A percentile compares a stretch with the other conserved stretches of the same genome.
These are phyloP conservation scores for Cyberlindnera xishuangbannaensis DNA, from an alignment of 805 yeast species.

Conservation along the genomic window DNA sequence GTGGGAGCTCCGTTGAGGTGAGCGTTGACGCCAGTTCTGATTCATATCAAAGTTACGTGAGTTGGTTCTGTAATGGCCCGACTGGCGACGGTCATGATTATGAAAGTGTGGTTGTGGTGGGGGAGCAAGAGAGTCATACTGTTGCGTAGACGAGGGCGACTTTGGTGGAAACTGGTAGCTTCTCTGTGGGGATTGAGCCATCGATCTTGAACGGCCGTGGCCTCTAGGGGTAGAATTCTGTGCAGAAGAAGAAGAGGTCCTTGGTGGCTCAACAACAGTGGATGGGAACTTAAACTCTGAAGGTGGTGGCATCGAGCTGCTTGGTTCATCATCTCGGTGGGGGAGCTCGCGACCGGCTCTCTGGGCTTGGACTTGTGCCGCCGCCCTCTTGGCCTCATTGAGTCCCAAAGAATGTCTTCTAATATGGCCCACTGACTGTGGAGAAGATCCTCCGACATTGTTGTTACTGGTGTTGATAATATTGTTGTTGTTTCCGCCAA, in stretches of 20 bases:
- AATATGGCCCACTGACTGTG: conserved; percentile 53
- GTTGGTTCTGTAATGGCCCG: conserved; percentile 34
- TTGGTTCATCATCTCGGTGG: conserved; percentile 10
- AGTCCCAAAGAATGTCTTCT: conserved; percentile 92
- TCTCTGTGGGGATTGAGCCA: conserved; percentile 37
- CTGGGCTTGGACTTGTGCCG: conserved; percentile 85
- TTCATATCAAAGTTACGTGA: conserved; percentile 38
- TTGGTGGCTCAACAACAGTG: conserved; percentile 30
- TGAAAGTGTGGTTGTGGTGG: conserved; percentile 15
- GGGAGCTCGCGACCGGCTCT: conserved; percentile 32
- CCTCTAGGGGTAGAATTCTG: conserved; percentile 9
- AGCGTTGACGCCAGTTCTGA: conserved; percentile 56
- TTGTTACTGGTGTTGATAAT: neutral
- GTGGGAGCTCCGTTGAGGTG: conserved; percentile 29
- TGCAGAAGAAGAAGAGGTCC: conserved; percentile 7
- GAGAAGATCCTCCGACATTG: conserved; percentile 2
- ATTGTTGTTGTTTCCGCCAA: conserved; percentile 3
- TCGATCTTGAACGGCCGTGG: conserved; percentile 23
- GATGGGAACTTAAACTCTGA: conserved; percentile 56
- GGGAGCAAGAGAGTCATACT: too few species aligned
- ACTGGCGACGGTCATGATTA: conserved; percentile 35
- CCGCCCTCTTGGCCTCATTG: conserved; percentile 91
- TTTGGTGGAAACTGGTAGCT: conserved; percentile 63
- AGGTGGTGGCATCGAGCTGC: conserved; percentile 22
- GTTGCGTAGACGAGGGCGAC: conserved; percentile 16